These are phyloP conservation scores for Vanrija sp. DNA, from an alignment of 1,284 basidiomycete species.

Conservation along the genomic window DNA sequence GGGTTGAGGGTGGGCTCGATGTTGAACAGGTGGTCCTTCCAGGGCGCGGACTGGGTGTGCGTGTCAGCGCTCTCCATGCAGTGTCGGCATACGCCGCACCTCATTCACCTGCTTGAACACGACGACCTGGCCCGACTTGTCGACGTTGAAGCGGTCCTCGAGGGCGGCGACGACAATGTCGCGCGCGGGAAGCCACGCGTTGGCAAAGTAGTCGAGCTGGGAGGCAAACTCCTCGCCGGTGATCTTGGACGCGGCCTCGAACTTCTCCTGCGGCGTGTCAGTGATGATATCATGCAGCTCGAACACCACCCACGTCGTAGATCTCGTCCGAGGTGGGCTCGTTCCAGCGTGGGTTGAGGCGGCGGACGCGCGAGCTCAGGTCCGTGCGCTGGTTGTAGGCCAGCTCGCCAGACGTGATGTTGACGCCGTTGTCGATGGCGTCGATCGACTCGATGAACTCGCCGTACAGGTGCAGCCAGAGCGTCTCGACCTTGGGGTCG, in stretches of 20 bases:
- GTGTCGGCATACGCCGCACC: slow-evolving; percentile 5
- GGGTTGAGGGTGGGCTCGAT: slow-evolving; percentile 58
- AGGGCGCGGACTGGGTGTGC: slow-evolving; percentile 33
- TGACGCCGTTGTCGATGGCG: slow-evolving; percentile 90
- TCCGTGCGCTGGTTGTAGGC: slow-evolving; percentile 74
- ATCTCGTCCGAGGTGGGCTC: slow-evolving; percentile 60
- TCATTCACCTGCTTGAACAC: slow-evolving; percentile 68
- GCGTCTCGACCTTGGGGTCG: slow-evolving; percentile 62
- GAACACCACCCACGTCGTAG: slow-evolving; percentile 62
- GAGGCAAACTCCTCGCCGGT: slow-evolving; percentile 83
- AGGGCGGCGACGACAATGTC: slow-evolving; percentile 73
- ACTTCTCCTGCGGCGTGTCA: slow-evolving; percentile 57
- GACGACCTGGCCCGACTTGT: slow-evolving; percentile 72
- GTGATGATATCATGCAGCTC: not conserved
- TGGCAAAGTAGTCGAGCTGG: slow-evolving; percentile 74
- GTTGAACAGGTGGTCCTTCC: slow-evolving; percentile 86
- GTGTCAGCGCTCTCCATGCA: slow-evolving; percentile 4
- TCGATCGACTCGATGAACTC: slow-evolving; percentile 94
- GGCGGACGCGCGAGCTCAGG: slow-evolving; percentile 71
- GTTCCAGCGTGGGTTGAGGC: slow-evolving; percentile 90
- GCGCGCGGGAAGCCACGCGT: slow-evolving; percentile 89
- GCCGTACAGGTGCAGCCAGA: slow-evolving; percentile 89
- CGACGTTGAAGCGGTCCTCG: slow-evolving; percentile 59
- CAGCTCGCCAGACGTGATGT: slow-evolving; percentile 59
- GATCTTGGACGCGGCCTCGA: slow-evolving; percentile 73